These are phyloP conservation scores for Mortierella sp. DNA, from an alignment of 371 early-diverging fungal genomes.

Conservation along the genomic window DNA sequence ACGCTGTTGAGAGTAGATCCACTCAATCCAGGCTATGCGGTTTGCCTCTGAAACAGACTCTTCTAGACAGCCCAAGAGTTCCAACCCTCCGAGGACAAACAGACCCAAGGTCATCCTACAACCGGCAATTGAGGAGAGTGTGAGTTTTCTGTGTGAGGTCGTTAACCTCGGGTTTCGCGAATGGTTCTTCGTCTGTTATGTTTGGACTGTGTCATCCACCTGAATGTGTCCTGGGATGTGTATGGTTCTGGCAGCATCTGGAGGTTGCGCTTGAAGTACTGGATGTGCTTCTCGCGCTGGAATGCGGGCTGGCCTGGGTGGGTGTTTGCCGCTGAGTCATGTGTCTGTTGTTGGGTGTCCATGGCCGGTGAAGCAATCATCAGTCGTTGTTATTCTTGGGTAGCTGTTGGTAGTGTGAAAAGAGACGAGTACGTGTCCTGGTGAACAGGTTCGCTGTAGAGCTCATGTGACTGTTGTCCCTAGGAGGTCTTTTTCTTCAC, in stretches of 20 bases:
- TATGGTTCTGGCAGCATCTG: constrained; percentile 82
- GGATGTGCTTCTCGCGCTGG: constrained; percentile 67
- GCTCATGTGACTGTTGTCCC: too few species aligned
- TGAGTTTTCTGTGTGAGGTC: too few species aligned
- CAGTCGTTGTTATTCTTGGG: not conserved
- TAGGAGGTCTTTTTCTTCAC: too few species aligned
- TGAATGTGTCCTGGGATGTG: constrained; percentile 81
- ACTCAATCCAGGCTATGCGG: constrained; percentile 86
- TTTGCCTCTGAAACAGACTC: constrained; percentile 63
- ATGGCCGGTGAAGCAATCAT: not conserved
- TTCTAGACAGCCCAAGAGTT: constrained; percentile 81
- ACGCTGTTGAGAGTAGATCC: constrained; percentile 95
- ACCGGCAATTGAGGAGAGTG: not conserved
- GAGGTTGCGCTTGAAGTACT: constrained; percentile 82
- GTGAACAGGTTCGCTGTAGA: too few species aligned
- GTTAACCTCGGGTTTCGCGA: too few species aligned
- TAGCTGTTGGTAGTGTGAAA: not conserved
- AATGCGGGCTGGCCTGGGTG: constrained; percentile 17
- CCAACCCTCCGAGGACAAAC: constrained; percentile 86
- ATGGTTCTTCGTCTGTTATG: too few species aligned
- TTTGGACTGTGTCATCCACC: constrained; percentile 60
- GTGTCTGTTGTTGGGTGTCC: not conserved
- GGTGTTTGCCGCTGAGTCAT: not conserved
- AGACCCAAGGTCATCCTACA: constrained; percentile 88
- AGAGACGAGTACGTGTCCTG: too few species aligned